phyloP scores from a whole-genome alignment of 345 rosid species.

The Heritiera fomes region DNA sequence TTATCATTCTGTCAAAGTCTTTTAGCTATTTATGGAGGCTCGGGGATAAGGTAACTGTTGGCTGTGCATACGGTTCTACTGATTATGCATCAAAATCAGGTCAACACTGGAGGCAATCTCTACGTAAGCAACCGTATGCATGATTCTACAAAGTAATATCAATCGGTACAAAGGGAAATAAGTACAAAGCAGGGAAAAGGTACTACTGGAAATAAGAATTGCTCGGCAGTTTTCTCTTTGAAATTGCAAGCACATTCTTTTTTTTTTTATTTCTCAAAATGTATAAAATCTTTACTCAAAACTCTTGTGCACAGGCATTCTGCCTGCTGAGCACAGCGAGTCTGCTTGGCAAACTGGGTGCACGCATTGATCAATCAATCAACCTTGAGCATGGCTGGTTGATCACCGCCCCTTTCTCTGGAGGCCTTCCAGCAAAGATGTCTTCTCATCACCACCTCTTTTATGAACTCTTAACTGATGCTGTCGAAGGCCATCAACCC shows the following conservation, averaged over 20 bases:
- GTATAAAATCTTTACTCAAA: neutral
- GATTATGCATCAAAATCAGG: neutral
- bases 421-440: neutral
- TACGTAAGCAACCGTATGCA: neutral
- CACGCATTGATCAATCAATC: neutral
- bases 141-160: neutral
- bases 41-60: neutral
- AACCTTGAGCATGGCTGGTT: neutral
- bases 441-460: neutral
- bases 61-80: neutral
- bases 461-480: neutral
- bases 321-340: neutral
- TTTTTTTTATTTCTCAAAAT: neutral
- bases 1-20: neutral
- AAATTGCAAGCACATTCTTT: neutral
- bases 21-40: neutral
- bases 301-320: neutral
- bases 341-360: neutral
- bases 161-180: neutral
- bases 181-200: neutral
- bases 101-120: neutral
- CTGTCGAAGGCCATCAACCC: neutral
- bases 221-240: neutral
- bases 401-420: neutral
- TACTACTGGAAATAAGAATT: neutral